These are phyloP conservation scores for Nidula microcarpa DNA, from an alignment of 768 basidiomycete species.

Conservation along the genomic window DNA sequence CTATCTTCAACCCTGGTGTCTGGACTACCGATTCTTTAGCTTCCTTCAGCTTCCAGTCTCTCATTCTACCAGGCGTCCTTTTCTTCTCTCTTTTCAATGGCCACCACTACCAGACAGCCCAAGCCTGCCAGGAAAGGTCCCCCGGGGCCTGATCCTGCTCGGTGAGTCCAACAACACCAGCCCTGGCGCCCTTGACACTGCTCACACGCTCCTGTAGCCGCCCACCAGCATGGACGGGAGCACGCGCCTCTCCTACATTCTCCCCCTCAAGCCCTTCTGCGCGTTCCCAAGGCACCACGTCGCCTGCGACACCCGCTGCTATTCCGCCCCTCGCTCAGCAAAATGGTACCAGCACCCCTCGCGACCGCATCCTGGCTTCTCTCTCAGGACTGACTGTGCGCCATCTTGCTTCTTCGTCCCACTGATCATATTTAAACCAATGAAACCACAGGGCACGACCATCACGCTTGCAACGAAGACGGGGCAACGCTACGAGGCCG, in stretches of 20 bases:
- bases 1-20: constrained; percentile 34
- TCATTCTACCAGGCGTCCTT: constrained; percentile 24
- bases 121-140: constrained; percentile 64
- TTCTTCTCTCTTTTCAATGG: constrained; percentile 41
- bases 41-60: constrained; percentile 23
- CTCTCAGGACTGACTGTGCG: constrained; percentile 71
- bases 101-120: constrained; percentile 58
- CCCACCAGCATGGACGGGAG: constrained; percentile 58
- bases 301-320: constrained; percentile 29
- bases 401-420: constrained; percentile 11
- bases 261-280: constrained; percentile 45
- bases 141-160: constrained; percentile 54
- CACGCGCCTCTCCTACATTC: constrained; percentile 70
- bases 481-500: constrained; percentile 70
- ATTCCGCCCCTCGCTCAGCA: constrained; percentile 46
- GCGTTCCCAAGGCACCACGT: constrained; percentile 26
- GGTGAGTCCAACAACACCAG: constrained; percentile 25
- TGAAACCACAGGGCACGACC: constrained; percentile 60
- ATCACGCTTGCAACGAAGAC: constrained; percentile 75
- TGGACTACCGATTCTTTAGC: constrained; percentile 29
- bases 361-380: constrained; percentile 60
- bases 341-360: constrained; percentile 49
- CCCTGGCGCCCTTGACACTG: too few relatives aligned
- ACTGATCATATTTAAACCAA: constrained; percentile 2
- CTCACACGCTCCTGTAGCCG: constrained; percentile 27